Conservation (phyloP, 2,329 filamentous ascomycete species). For the Rhynchosporium graminicola region DNA sequence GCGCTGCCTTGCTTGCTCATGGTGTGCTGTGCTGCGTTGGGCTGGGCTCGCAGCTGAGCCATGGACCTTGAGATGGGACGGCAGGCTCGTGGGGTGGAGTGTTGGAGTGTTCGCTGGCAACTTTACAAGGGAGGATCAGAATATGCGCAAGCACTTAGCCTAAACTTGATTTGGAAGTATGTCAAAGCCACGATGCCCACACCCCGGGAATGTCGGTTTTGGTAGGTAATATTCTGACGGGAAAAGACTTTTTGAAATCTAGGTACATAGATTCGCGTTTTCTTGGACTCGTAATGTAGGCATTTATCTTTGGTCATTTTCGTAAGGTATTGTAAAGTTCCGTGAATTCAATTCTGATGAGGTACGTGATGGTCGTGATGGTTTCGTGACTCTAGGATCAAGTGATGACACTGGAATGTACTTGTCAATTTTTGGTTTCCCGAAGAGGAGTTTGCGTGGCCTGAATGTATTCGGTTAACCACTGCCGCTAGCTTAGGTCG, state of each 20-base stretch:
- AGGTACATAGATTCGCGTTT: too few species aligned
- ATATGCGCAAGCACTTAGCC: slow-evolving; percentile 8
- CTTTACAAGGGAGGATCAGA: not conserved
- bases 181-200: not conserved
- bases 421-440: too few species aligned
- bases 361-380: too few species aligned
- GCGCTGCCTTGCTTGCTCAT: not conserved
- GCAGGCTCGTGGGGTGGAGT: not conserved
- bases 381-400: too few species aligned
- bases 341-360: too few species aligned
- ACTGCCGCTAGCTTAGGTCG: too few species aligned
- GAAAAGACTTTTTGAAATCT: not conserved
- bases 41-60: not conserved
- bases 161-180: not conserved
- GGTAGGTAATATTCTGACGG: slow-evolving; percentile 2
- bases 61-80: not conserved
- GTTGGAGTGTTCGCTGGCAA: slow-evolving; percentile 11
- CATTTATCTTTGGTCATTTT: too few species aligned
- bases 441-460: too few species aligned
- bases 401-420: too few species aligned
- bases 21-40: slow-evolving; percentile 14
- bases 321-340: too few species aligned
- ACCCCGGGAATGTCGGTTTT: not conserved
- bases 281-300: too few species aligned
- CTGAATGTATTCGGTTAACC: too few species aligned